Evolutionary conservation across 2,329 filamentous ascomycete genomes (phyloP).

Genomic region (Microsporum canis): DNA sequence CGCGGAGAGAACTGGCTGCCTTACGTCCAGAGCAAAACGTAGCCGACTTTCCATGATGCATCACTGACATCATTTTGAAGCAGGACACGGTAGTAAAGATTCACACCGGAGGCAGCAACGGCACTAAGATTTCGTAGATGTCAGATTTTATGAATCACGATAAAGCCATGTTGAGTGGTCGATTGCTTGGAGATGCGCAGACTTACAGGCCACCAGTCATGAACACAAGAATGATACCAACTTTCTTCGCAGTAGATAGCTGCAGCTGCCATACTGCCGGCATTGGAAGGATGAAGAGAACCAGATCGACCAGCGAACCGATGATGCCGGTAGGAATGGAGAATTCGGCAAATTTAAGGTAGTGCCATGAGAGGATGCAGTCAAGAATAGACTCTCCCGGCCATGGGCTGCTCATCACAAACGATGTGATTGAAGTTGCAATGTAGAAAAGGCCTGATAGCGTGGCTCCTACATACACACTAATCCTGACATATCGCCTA

Average conservation of each 20-base stretch:
- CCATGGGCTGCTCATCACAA: background rate
- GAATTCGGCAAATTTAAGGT: background rate
- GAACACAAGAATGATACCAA: constrained; percentile 1
- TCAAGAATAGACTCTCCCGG: constrained; percentile 2
- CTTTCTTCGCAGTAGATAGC: background rate
- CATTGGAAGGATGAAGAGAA: background rate
- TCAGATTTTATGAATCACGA: background rate
- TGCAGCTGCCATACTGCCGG: constrained; percentile 3
- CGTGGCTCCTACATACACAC: constrained; percentile 2
- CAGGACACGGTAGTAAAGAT: background rate
- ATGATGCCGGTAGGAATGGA: constrained; percentile 2
- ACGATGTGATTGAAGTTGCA: background rate
- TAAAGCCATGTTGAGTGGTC: background rate
- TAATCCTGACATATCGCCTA: constrained; percentile 2
- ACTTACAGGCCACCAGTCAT: constrained; percentile 6
- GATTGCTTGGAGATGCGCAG: background rate
- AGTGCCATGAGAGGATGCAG: background rate
- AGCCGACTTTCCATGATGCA: constrained; percentile 5
- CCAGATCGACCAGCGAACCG: background rate
- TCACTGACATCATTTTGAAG: background rate
- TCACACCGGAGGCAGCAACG: background rate
- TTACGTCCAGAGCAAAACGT: constrained; percentile 2
- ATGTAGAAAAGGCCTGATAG: background rate
- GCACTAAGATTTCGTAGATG: background rate
- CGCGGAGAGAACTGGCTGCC: background rate